These are phyloP conservation scores for Quercus wislizeni DNA, from an alignment of 306 rosid genomes.

Conservation along the genomic window DNA sequence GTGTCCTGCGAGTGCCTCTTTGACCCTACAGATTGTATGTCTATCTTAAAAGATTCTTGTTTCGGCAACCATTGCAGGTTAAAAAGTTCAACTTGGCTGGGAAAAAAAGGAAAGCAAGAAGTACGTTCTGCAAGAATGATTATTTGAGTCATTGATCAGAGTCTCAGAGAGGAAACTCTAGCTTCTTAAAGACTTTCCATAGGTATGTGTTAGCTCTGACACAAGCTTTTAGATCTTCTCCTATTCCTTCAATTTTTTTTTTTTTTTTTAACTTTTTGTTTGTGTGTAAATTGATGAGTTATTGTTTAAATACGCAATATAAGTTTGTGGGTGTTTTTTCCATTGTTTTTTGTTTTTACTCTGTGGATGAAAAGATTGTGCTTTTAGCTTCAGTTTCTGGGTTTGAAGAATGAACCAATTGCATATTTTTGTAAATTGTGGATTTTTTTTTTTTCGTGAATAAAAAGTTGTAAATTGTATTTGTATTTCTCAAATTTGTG, in stretches of 20 bases:
- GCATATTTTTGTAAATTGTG: background rate
- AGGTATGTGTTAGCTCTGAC: background rate
- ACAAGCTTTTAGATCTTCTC: background rate
- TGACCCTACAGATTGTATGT: background rate
- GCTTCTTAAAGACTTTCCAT: background rate
- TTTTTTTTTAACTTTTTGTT: no score
- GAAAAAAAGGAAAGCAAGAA: background rate
- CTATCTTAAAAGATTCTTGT: background rate
- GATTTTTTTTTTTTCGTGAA: background rate
- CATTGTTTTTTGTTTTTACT: background rate
- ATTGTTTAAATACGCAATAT: background rate
- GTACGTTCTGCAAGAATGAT: background rate
- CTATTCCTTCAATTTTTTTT: background rate
- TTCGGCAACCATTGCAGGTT: background rate
- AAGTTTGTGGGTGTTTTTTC: background rate
- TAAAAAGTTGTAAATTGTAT: no score
- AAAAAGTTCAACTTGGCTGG: background rate
- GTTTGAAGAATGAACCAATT: constrained; percentile 1
- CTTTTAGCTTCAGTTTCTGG: constrained; percentile 7
- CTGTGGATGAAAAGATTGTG: constrained; percentile 3
- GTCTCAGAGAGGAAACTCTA: background rate
- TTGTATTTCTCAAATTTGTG: background rate
- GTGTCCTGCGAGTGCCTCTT: background rate
- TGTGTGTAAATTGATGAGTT: background rate
- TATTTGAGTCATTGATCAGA: background rate